phyloP scores from a whole-genome alignment of 2,329 filamentous ascomycete species.

The Raffaelea deltoideospora region DNA sequence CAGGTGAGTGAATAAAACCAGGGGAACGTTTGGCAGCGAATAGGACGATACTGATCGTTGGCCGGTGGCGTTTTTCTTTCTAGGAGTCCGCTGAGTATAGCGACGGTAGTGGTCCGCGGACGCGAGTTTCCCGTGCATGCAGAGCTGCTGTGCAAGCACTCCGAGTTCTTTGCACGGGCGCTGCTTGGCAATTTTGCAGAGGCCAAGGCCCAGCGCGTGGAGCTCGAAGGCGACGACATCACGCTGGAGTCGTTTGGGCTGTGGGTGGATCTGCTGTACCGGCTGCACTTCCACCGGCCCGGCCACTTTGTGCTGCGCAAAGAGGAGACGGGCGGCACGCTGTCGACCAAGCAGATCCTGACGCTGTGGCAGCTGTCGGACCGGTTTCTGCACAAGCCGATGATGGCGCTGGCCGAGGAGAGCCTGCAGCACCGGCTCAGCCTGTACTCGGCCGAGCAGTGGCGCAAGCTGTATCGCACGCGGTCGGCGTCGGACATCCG shows the following conservation, averaged over 20 bases:
- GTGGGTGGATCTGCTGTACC: constrained; percentile 12
- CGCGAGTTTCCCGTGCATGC: constrained; percentile 8
- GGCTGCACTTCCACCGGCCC: constrained; percentile 5
- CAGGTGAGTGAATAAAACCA: constrained; percentile 5
- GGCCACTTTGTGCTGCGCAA: constrained; percentile 9
- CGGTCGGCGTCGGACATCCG: constrained; percentile 8
- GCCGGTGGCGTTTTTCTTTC: too few relatives aligned
- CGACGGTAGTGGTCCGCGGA: constrained; percentile 8
- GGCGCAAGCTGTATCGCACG: constrained; percentile 10
- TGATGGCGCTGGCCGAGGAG: constrained; percentile 8
- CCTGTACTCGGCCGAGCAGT: constrained; percentile 10
- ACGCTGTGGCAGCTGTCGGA: constrained; percentile 11
- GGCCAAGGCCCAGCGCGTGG: constrained; percentile 8
- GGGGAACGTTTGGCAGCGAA: neutral
- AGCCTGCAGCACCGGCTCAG: constrained; percentile 11
- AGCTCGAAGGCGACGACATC: constrained; percentile 9
- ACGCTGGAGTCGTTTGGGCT: constrained; percentile 8
- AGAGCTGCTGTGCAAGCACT: constrained; percentile 9
- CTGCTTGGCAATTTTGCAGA: constrained; percentile 10
- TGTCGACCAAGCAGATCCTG: constrained; percentile 11
- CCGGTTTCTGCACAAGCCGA: constrained; percentile 8
- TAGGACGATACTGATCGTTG: neutral
- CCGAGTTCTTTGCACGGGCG: constrained; percentile 9
- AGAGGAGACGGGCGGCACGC: constrained; percentile 10
- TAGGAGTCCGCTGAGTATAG: constrained; percentile 6